Evolutionary conservation across 805 yeast species (phyloP), one percentile per base, ranked within the genome.

Genomic region (Lachancea cidri): DNA sequence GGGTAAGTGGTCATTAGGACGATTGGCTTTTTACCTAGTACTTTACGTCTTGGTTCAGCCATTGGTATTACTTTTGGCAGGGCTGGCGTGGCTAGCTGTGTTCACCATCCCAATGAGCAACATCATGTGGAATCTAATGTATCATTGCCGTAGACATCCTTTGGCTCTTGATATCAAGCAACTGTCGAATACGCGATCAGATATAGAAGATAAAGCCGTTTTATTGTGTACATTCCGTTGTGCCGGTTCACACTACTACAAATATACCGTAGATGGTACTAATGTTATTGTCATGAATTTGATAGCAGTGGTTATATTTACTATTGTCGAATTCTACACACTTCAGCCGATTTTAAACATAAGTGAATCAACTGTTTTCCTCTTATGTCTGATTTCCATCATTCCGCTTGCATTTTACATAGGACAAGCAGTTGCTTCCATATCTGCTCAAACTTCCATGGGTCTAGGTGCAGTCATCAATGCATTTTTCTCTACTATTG

Each of bases 391-490:
- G 43, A 71, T 84, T 36, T 85, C 96, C 1, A 86, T 93, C 44
- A 76, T 93, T 29, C 98, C 98, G 5, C 70, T 93, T 50, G 98
- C 98, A 0, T 91, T 93, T 59, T 93, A 88, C 65, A 89, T 93
- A 53, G 98, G 98, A 3, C 98, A 91, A 64, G 98, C 98, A 4
- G 98, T 93, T n/a, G 98, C 98, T 0, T 89, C 98, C 2, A 93
- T 93, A 44, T 85, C 96, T 5, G 98, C 98, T 0, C 98, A 93
- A 66, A 86, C 97, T 0, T 89, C 97, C 0, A 93, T 93, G 98
- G 97, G 98, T 20, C 80, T 93, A 45, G 98, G 98, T 68, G 98
- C 98, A 1, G 96, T 89, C 0, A 88, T 93, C 53, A 93, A 93
- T 62, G 98, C 98, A 0, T 91, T 93, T 56, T 93, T 93, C 71